Evolutionary conservation across 2,329 filamentous ascomycete genomes (phyloP).

Genomic region (Alternaria sp.): DNA sequence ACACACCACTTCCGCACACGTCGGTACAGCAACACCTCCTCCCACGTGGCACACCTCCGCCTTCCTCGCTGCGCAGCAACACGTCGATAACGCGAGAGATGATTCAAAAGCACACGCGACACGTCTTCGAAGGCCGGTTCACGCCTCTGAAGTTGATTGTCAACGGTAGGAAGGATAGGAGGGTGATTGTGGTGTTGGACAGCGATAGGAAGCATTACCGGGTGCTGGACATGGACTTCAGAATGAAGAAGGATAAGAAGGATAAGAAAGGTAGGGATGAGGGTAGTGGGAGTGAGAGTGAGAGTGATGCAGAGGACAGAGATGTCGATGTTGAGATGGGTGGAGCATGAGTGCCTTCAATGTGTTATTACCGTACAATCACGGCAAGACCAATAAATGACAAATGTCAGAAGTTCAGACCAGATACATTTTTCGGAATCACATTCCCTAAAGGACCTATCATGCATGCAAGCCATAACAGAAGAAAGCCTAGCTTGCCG

Average conservation of each 20-base stretch:
- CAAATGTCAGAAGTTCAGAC: constrained; percentile 38
- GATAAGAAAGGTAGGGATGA: constrained; percentile 3
- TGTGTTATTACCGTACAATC: background rate
- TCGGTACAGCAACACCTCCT: constrained; percentile 12
- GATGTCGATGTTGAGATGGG: constrained; percentile 9
- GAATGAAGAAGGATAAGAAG: constrained; percentile 34
- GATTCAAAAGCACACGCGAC: constrained; percentile 49
- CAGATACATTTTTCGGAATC: constrained; percentile 51
- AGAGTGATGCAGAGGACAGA: constrained; percentile 20
- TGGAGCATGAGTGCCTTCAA: background rate
- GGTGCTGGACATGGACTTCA: constrained; percentile 63
- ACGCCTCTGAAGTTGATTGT: constrained; percentile 61
- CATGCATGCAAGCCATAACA: constrained; percentile 45
- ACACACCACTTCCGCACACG: constrained; percentile 18
- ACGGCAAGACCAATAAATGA: background rate
- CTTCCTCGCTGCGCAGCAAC: background rate
- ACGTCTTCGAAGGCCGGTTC: constrained; percentile 60
- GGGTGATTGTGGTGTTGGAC: constrained; percentile 64
- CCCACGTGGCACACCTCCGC: constrained; percentile 1
- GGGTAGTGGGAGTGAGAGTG: constrained; percentile 11
- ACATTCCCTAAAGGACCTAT: constrained; percentile 50
- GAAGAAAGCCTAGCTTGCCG: constrained; percentile 42
- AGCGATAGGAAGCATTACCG: constrained; percentile 63
- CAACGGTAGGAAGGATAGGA: constrained; percentile 63
- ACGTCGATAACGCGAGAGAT: constrained; percentile 15